Percentiles rank a stretch among this genome's conserved stretches.
Conservation (phyloP, 768 basidiomycete genomes). For the Dacryopinax spathularia region DNA sequence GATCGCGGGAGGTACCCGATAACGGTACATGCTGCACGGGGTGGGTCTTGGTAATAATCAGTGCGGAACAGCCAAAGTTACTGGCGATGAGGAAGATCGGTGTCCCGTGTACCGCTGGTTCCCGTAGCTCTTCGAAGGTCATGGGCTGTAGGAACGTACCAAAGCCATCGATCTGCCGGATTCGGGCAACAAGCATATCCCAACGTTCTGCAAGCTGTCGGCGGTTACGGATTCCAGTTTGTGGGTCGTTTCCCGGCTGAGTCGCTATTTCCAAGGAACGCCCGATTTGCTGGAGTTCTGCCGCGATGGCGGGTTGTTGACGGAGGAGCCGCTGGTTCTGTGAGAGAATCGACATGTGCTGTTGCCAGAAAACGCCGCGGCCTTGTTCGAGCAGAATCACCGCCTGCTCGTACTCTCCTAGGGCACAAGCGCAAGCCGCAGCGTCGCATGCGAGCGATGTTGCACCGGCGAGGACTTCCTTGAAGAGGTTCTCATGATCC, state of each 20-base stretch:
- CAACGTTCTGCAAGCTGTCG: not conserved
- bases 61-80: not conserved
- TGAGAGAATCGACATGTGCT: not conserved
- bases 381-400: not conserved
- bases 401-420: not conserved
- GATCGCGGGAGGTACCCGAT: not conserved
- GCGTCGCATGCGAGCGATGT: not conserved
- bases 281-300: not conserved
- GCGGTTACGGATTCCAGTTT: not conserved
- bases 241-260: not conserved
- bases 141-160: not conserved
- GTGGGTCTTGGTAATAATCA: not conserved
- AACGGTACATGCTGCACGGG: not conserved
- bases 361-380: not conserved
- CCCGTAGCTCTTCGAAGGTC: not conserved
- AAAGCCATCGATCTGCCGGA: constrained; percentile 6
- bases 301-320: not conserved
- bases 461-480: not conserved
- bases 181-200: not conserved
- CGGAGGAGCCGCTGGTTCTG: not conserved
- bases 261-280: not conserved
- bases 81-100: constrained; percentile 5
- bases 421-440: not conserved
- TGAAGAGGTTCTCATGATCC: not conserved
- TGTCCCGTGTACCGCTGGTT: not conserved